Percentiles rank a stretch among this genome's conserved stretches.
Conservation (phyloP, 2,329 filamentous ascomycete species). For the Gliomastix tumulicola region DNA sequence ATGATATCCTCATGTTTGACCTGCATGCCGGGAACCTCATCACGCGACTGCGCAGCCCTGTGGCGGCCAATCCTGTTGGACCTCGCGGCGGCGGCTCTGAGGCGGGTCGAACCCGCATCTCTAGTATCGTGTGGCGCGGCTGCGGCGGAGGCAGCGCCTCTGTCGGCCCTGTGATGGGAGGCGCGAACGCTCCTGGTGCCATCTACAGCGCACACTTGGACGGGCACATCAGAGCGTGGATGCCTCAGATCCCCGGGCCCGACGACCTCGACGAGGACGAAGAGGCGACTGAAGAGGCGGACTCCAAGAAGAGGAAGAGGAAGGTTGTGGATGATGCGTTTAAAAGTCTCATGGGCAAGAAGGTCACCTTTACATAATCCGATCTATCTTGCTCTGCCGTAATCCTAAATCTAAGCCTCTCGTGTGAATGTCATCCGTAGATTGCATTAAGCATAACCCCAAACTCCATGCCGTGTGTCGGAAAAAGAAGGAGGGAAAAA, state of each 20-base stretch:
- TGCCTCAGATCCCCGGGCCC: slow-evolving; percentile 47
- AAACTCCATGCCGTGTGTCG: too few species aligned
- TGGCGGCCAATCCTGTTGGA: slow-evolving; percentile 36
- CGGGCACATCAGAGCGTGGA: slow-evolving; percentile 77
- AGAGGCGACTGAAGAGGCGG: slow-evolving; percentile 31
- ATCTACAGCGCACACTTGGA: slow-evolving; percentile 80
- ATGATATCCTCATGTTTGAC: slow-evolving; percentile 74
- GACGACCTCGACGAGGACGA: slow-evolving; percentile 42
- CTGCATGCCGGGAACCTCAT: slow-evolving; percentile 70
- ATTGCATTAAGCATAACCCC: too few species aligned
- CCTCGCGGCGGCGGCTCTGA: slow-evolving; percentile 40
- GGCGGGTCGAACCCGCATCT: slow-evolving; percentile 60
- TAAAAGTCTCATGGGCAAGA: slow-evolving; percentile 64
- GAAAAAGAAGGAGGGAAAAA: neutral
- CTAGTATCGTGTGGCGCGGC: slow-evolving; percentile 66
- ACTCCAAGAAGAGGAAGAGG: slow-evolving; percentile 55
- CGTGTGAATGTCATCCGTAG: too few species aligned
- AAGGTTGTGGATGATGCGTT: slow-evolving; percentile 77
- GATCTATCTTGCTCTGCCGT: neutral
- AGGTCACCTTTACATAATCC: slow-evolving; percentile 57
- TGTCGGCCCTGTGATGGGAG: slow-evolving; percentile 54
- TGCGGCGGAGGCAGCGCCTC: slow-evolving; percentile 51
- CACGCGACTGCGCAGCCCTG: slow-evolving; percentile 62
- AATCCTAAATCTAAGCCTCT: too few species aligned
- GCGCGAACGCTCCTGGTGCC: slow-evolving; percentile 41